A percentile compares a stretch with the other conserved stretches of the same genome.
phyloP scores from a whole-genome alignment of 2,329 filamentous ascomycete species.

The Pyricularia sp. region DNA sequence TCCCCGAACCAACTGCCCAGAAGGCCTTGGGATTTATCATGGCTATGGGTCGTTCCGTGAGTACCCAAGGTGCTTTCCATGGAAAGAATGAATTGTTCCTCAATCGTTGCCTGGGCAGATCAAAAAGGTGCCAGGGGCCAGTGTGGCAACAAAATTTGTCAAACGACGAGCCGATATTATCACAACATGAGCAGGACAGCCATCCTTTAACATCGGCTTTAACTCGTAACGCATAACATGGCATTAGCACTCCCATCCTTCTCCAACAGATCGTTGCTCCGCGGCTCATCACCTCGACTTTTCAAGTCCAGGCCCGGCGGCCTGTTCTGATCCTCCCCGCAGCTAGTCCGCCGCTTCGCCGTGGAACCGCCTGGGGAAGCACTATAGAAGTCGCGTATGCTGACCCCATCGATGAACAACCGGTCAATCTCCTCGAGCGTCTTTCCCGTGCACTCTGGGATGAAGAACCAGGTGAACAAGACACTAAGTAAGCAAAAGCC shows the following conservation, averaged over 20 bases:
- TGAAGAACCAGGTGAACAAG: slow-evolving; percentile 1
- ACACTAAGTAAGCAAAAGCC: neutral
- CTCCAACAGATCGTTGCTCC: neutral
- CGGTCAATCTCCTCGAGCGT: slow-evolving; percentile 10
- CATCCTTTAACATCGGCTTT: neutral
- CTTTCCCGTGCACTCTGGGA: slow-evolving; percentile 5
- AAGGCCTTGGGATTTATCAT: too few species aligned
- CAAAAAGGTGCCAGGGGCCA: neutral
- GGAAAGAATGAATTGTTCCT: too few species aligned
- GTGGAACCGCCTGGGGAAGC: neutral
- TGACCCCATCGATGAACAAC: slow-evolving; percentile 8
- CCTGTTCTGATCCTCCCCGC: neutral
- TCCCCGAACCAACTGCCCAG: too few species aligned
- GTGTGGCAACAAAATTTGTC: neutral
- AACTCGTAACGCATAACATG: neutral
- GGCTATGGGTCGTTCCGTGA: too few species aligned
- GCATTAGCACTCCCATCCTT: neutral
- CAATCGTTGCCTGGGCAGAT: neutral
- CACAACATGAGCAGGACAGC: neutral
- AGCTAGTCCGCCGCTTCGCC: neutral
- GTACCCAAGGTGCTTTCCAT: too few species aligned
- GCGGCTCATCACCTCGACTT: neutral
- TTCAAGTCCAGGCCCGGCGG: neutral
- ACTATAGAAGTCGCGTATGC: neutral
- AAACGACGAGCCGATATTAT: neutral